phyloP scores from a whole-genome alignment of 2,329 filamentous ascomycete genomes.

The Lojkania enalia region DNA sequence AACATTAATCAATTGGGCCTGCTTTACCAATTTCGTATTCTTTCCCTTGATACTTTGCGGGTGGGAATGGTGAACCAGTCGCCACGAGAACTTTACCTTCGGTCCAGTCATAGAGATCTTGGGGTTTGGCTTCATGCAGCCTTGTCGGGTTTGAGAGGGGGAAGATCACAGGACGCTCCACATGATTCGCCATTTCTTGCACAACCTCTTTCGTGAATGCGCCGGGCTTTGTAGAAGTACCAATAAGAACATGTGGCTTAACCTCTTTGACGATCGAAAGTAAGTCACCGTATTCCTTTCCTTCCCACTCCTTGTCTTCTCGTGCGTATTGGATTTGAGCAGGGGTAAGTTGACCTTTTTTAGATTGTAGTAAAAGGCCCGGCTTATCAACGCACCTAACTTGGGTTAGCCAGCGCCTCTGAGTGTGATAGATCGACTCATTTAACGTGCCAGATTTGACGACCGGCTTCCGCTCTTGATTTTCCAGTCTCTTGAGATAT shows the following conservation, averaged over 20 bases:
- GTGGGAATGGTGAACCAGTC: conserved; percentile 80
- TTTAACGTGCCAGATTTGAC: conserved; percentile 72
- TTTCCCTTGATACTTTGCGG: conserved; percentile 64
- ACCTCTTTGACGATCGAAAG: conserved; percentile 69
- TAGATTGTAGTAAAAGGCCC: conserved; percentile 70
- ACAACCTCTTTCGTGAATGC: conserved; percentile 77
- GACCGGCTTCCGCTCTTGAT: conserved; percentile 71
- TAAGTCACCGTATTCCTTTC: conserved; percentile 60
- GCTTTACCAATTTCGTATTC: conserved; percentile 58
- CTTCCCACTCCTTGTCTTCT: conserved; percentile 65
- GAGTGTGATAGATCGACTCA: neutral
- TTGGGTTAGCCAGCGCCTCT: conserved; percentile 14
- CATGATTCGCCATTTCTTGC: conserved; percentile 73
- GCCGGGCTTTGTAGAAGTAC: conserved; percentile 77
- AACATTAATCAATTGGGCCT: conserved; percentile 33
- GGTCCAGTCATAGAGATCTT: conserved; percentile 78
- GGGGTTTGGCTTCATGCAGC: conserved; percentile 78
- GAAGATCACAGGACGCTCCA: conserved; percentile 80
- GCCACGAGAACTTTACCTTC: conserved; percentile 76
- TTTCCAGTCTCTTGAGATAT: conserved; percentile 70
- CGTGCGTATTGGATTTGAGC: conserved; percentile 71
- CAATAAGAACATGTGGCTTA: conserved; percentile 79
- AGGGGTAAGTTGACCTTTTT: conserved; percentile 62
- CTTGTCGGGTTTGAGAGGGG: conserved; percentile 84
- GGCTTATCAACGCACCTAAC: conserved; percentile 77